Conservation (phyloP, 768 basidiomycete genomes). For the Suillus tomentosus region DNA sequence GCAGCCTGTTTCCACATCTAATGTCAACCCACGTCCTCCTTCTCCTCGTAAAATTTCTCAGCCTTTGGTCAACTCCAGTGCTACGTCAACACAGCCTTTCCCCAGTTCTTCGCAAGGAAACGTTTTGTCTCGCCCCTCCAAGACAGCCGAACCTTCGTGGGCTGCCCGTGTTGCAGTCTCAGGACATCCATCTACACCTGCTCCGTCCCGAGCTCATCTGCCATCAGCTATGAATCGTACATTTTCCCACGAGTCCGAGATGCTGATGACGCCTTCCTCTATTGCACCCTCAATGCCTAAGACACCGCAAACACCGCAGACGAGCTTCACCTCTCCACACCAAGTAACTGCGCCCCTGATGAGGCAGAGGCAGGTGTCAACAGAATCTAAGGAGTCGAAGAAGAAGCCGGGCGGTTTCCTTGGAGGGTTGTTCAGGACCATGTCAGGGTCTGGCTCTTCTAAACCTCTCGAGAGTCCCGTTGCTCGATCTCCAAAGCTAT, state of each 20-base stretch:
- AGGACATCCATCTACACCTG: conserved; percentile 34
- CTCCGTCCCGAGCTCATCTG: conserved; percentile 27
- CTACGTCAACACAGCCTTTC: conserved; percentile 31
- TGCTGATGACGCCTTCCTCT: conserved; percentile 67
- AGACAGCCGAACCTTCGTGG: conserved; percentile 14
- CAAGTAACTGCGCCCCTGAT: conserved; percentile 20
- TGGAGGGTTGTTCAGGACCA: conserved; percentile 31
- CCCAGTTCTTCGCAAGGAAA: conserved; percentile 22
- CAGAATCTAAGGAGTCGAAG: conserved; percentile 36
- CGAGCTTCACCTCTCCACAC: conserved; percentile 6
- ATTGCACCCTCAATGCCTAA: conserved; percentile 50
- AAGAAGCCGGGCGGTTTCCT: conserved; percentile 33
- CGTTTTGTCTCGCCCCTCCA: not conserved
- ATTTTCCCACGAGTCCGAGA: conserved; percentile 50
- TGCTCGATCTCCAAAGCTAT: conserved; percentile 22
- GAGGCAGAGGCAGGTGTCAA: conserved; percentile 29
- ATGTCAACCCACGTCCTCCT: conserved; percentile 19
- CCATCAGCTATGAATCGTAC: conserved; percentile 34
- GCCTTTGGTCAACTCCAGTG: conserved; percentile 24
- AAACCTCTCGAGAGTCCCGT: conserved; percentile 29
- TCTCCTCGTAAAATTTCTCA: conserved; percentile 34
- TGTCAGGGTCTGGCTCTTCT: conserved; percentile 34
- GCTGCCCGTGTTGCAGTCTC: conserved; percentile 30
- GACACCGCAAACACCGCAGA: conserved; percentile 28
- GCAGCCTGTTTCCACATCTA: conserved; percentile 19